Percentiles rank a stretch among this genome's conserved stretches.
Evolutionary conservation across 1,139 yeast species (phyloP).

Genomic region (Pneumocystis sp.): DNA sequence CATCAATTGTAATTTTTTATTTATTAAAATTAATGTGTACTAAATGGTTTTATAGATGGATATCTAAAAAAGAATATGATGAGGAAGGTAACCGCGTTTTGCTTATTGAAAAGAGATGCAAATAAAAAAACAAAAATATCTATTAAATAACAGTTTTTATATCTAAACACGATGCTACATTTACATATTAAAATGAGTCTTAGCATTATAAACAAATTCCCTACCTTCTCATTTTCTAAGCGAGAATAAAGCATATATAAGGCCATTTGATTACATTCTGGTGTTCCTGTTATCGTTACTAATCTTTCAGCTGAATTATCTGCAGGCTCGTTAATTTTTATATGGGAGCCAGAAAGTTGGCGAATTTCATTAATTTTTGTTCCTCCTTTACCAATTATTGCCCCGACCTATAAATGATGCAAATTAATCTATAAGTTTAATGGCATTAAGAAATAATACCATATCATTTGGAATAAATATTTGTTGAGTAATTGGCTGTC

Average conservation of each 20-base stretch:
- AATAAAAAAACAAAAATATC: constrained; percentile 14
- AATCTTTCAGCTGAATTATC: constrained; percentile 34
- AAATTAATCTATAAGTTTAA: neutral
- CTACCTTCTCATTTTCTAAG: neutral
- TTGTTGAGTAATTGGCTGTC: constrained; percentile 48
- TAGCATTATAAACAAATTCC: neutral
- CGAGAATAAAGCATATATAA: constrained; percentile 21
- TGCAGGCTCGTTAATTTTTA: constrained; percentile 46
- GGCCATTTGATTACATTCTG: constrained; percentile 61
- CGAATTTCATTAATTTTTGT: constrained; percentile 67
- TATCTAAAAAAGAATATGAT: constrained; percentile 74
- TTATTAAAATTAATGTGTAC: neutral
- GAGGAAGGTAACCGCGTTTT: constrained; percentile 58
- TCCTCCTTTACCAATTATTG: constrained; percentile 79
- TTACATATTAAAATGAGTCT: neutral
- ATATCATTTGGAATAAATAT: constrained; percentile 59
- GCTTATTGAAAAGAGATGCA: constrained; percentile 29
- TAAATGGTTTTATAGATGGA: constrained; percentile 44
- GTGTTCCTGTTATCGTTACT: constrained; percentile 55
- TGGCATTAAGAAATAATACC: constrained; percentile 5
- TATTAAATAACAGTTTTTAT: neutral
- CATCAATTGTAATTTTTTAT: constrained; percentile 39
- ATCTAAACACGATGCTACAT: neutral
- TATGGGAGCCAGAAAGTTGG: constrained; percentile 60
- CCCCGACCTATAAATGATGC: constrained; percentile 37